Base-by-base conservation (phyloP, 2,329 filamentous ascomycete species). In the Hypocreales sp. region DNA sequence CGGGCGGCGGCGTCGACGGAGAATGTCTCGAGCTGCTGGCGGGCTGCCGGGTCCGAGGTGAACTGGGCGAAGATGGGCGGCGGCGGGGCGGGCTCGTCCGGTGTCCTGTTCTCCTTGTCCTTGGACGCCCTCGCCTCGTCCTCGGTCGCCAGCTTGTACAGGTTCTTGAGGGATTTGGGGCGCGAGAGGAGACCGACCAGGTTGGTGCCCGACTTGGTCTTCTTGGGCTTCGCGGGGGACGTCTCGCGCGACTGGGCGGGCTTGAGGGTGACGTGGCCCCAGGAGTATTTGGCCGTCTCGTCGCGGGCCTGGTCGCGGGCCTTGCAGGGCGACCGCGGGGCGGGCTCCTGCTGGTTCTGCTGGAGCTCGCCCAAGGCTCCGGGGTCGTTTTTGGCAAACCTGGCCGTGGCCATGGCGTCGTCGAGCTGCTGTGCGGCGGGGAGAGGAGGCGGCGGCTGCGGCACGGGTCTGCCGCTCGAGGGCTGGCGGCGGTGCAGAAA, bases 61-160 rank as follows among this genome's bases (percentile, higher is more conserved):
- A 87, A 90, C 42, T 90, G 77, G 10, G 79, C 71, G 61, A 81
- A 93, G 30, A 87, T 84, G 15, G 86, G 83, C 2, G 79, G 72
- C 12, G 67, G 61, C 8, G 53, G 37, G 5, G 34, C 31, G 5
- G 33, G 35, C 15, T 44, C 44, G 14, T 44, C 40, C 2, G 80
- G 81, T 18, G 68, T 75, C 29, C 64, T 67, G 47, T 93, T 93
- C 51, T 93, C 84, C 53, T 92, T 92, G 48, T 87, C 76, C 41
- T 69, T 76, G 16, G 50, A 52, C 22, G 55, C 50, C 21, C 57
- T 60, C 15, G 58, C 51, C 28, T 63, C 58, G 6, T 71, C 66
- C 9, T 70, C 66, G 19, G 54, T 55, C 29, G 64, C 57, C 25
- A 60, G 43, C 31, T 61, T 64, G 35, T 70, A 67, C 15, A 78